Percentiles rank a stretch among this genome's conserved stretches.
Conservation (phyloP, 2,329 filamentous ascomycete species). For the Arthrinium puccinioides region DNA sequence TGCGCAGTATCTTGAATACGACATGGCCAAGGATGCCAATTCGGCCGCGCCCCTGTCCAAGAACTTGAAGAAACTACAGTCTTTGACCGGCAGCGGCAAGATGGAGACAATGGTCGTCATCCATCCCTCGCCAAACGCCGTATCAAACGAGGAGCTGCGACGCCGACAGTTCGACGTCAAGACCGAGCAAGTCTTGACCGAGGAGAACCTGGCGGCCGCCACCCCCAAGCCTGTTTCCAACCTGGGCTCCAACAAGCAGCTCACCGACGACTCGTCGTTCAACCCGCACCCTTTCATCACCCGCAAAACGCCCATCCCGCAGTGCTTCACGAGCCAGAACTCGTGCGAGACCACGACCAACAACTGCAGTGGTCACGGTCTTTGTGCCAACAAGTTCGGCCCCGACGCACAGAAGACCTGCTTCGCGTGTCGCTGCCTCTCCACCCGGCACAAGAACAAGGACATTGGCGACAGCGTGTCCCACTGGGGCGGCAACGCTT, state of each 20-base stretch:
- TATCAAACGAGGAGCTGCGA: slow-evolving; percentile 29
- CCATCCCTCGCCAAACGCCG: slow-evolving; percentile 35
- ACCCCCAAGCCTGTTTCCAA: slow-evolving; percentile 11
- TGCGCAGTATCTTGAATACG: slow-evolving; percentile 22
- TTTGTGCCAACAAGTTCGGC: slow-evolving; percentile 60
- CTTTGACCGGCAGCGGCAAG: slow-evolving; percentile 38
- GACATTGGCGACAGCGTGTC: slow-evolving; percentile 45
- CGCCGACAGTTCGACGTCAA: slow-evolving; percentile 35
- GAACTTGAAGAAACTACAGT: slow-evolving; percentile 35
- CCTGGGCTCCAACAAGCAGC: slow-evolving; percentile 8
- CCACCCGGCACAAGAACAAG: slow-evolving; percentile 41
- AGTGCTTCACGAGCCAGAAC: slow-evolving; percentile 67
- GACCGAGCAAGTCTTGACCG: slow-evolving; percentile 36
- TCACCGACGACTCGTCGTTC: slow-evolving; percentile 24
- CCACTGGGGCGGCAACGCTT: slow-evolving; percentile 78
- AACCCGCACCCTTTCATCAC: slow-evolving; percentile 15
- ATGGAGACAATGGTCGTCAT: slow-evolving; percentile 52
- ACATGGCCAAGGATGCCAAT: slow-evolving; percentile 24
- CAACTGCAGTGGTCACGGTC: slow-evolving; percentile 76
- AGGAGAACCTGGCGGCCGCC: slow-evolving; percentile 16
- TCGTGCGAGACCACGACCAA: slow-evolving; percentile 64
- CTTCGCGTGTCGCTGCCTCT: slow-evolving; percentile 71
- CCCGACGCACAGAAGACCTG: slow-evolving; percentile 43
- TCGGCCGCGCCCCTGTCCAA: slow-evolving; percentile 35
- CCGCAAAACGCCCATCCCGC: slow-evolving; percentile 39